Conservation (phyloP, 1,284 basidiomycete species). For the Ceratobasidium papillatum region DNA sequence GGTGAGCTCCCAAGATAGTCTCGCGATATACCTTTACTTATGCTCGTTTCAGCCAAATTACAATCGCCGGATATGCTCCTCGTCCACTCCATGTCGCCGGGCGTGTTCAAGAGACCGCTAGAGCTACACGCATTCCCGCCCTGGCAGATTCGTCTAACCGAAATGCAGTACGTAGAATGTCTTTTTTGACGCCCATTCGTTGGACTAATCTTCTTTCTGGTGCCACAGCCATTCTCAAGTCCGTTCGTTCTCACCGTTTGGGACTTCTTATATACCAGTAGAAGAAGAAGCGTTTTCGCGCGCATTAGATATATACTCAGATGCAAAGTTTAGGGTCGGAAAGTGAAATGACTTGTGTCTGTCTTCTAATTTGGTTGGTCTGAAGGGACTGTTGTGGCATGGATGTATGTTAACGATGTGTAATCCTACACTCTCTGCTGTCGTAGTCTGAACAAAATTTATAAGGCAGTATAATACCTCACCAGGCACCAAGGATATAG, state of each 20-base stretch:
- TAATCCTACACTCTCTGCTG: conserved; percentile 21
- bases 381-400: conserved; percentile 14
- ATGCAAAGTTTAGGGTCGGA: conserved; percentile 34
- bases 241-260: conserved; percentile 31
- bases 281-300: conserved; percentile 33
- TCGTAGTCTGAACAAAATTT: neutral
- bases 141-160: conserved; percentile 37
- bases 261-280: conserved; percentile 25
- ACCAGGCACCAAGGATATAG: conserved; percentile 36
- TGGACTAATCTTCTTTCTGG: conserved; percentile 1
- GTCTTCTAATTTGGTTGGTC: neutral
- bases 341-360: conserved; percentile 6
- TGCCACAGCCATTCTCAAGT: conserved; percentile 34
- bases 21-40: neutral
- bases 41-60: conserved; percentile 23
- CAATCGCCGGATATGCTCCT: conserved; percentile 40
- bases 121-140: conserved; percentile 39
- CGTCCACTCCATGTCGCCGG: conserved; percentile 35
- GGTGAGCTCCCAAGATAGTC: neutral
- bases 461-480: neutral
- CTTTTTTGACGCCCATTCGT: neutral
- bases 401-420: conserved; percentile 8
- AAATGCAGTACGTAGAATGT: conserved; percentile 35
- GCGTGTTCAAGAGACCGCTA: conserved; percentile 33
- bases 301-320: conserved; percentile 38